phyloP scores from a whole-genome alignment of 1,284 basidiomycete species.

The Moniliophthora roreri region DNA sequence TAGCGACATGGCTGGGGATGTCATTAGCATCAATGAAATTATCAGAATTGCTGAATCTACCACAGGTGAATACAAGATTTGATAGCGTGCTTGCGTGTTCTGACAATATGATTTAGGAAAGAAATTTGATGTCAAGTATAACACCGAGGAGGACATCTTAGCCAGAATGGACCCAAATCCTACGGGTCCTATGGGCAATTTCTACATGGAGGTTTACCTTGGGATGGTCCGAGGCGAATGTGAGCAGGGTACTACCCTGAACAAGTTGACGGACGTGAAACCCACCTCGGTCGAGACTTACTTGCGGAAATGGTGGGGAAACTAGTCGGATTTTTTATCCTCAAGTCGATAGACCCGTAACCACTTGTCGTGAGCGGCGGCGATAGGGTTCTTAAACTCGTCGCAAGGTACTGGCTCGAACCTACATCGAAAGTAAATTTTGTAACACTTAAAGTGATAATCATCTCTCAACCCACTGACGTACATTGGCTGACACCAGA shows the following conservation, averaged over 20 bases:
- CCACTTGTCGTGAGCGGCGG: neutral
- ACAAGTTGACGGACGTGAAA: neutral
- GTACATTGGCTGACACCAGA: too few species aligned
- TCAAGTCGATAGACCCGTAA: neutral
- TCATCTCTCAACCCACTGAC: too few species aligned
- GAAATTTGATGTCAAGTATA: conserved; percentile 7
- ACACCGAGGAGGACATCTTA: neutral
- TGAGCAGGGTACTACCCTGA: neutral
- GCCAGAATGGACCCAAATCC: conserved; percentile 2
- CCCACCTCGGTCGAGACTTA: neutral
- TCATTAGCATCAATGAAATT: conserved; percentile 2
- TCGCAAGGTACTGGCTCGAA: too few species aligned
- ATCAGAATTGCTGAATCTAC: neutral
- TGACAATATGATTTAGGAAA: neutral
- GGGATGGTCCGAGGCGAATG: conserved; percentile 1
- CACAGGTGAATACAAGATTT: neutral
- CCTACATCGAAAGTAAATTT: too few species aligned
- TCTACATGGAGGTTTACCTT: neutral
- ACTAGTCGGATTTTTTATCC: neutral
- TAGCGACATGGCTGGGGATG: conserved; percentile 6
- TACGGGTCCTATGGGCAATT: neutral
- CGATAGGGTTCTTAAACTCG: neutral
- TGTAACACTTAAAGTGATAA: too few species aligned
- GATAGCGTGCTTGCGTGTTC: neutral
- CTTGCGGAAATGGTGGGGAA: neutral